Base-by-base conservation (phyloP, 2,329 filamentous ascomycete genomes). In the Paecilomyces niveus region DNA sequence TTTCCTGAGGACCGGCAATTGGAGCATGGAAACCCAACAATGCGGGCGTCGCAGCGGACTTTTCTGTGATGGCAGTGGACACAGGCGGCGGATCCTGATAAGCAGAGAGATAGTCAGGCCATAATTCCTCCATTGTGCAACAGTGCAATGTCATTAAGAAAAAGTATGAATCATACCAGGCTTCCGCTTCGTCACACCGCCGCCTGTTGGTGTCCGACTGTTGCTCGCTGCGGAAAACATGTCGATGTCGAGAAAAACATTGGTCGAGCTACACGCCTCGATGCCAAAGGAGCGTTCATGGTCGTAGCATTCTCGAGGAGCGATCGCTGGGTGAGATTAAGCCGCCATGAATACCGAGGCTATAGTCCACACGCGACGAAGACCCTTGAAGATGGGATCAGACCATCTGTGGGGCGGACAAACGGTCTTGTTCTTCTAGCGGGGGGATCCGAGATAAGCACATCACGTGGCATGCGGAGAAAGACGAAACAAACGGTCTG, bases 11-110 rank as follows among this genome's bases (percentile, higher is more conserved):
- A 69, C 33, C 71, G 70, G 59, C 80, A 82, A 61, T 80, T 81
- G 56, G 79, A 77, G 63, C 80, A 82, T 0, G 80, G 80, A 0
- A 75, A 63, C 13, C 80, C 80, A 32, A 77, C 76, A 21, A 72
- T 63, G 57, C 79, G 73, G 52, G 81, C 76, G 67, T 82, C 80
- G 61, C 80, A 82, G 60, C 78, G 77, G 54, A 82, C 76, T 65
- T 82, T 82, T 58, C 79, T 76, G 54, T 75, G 76, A 66, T 82
- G 80, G 56, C 80, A 82, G 60, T 75, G 72, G 49, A 79, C 67
- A 59, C 80, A 82, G 35, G 80, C 80, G 24, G 69, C 74, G n/a
- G 31, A 33, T 24, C 32, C 31, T 54, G 31, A 51, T 13, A 22
- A 22, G 2, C 51, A 49, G 29, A 55, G 7, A 49, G 50, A 32